phyloP scores from a whole-genome alignment of 2,329 filamentous ascomycete genomes.

The Tolypocladium inflatum region DNA sequence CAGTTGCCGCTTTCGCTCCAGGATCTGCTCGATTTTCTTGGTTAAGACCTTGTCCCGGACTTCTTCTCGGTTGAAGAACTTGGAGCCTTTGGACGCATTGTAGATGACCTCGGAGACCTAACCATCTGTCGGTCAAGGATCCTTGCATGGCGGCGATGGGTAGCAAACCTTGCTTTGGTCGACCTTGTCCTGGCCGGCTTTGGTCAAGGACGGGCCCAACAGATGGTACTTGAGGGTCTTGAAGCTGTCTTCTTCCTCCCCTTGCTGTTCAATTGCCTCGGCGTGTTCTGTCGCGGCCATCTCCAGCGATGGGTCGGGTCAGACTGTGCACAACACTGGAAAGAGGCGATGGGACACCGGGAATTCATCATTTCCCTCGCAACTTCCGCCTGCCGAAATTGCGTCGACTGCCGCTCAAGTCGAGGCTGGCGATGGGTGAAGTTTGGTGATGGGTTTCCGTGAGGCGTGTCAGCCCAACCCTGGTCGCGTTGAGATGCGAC shows the following conservation, averaged over 20 bases:
- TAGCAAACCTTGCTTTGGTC: slow-evolving; percentile 67
- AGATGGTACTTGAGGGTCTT: slow-evolving; percentile 78
- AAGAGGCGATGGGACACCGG: not conserved
- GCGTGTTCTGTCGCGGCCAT: not conserved
- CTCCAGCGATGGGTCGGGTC: not conserved
- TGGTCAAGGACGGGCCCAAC: slow-evolving; percentile 82
- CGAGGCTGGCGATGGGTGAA: not conserved
- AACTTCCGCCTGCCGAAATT: not conserved
- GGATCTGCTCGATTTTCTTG: slow-evolving; percentile 72
- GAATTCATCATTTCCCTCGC: not conserved
- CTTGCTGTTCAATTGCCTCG: slow-evolving; percentile 1
- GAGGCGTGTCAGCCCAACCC: not conserved
- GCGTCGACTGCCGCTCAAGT: not conserved
- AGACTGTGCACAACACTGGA: not conserved
- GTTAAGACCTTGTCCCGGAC: slow-evolving; percentile 73
- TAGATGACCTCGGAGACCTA: slow-evolving; percentile 94
- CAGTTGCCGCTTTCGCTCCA: slow-evolving; percentile 64
- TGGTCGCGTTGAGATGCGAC: not conserved
- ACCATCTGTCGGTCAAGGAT: slow-evolving; percentile 1
- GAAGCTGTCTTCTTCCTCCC: slow-evolving; percentile 22
- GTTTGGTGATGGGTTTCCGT: not conserved
- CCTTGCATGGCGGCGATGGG: not conserved
- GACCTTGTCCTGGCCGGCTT: slow-evolving; percentile 87
- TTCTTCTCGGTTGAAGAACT: slow-evolving; percentile 91
- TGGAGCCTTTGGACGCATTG: slow-evolving; percentile 90